Evolutionary conservation across 208 protist species (phyloP).

Genomic region (Naegleria lovaniensis): DNA sequence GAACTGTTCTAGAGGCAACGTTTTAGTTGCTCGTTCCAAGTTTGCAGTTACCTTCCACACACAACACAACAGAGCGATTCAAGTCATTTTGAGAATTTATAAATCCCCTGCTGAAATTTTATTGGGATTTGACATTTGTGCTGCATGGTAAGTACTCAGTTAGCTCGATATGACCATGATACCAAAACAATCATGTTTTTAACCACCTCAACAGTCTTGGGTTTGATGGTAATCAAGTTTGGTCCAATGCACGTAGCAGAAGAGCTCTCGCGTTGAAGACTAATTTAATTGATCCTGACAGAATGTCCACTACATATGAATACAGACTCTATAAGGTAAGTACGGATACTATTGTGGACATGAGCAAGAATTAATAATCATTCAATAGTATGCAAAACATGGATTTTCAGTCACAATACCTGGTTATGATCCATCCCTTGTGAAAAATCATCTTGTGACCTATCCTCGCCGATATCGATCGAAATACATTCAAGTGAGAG

Average conservation of each 20-base stretch:
- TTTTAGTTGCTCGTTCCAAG: not conserved
- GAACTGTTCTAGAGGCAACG: not conserved
- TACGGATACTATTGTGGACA: not conserved
- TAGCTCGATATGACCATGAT: too few relatives aligned
- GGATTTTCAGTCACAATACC: slow-evolving; percentile 38
- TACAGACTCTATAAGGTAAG: slow-evolving; percentile 26
- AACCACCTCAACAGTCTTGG: not conserved
- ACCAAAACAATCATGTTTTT: too few relatives aligned
- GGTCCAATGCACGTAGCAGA: not conserved
- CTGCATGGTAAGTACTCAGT: not conserved
- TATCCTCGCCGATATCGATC: not conserved
- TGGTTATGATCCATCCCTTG: not conserved
- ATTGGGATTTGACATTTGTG: slow-evolving; percentile 37
- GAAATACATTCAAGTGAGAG: not conserved
- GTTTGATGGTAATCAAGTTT: not conserved
- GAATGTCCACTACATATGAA: slow-evolving; percentile 38
- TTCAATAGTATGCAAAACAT: slow-evolving; percentile 24
- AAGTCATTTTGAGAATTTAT: slow-evolving; percentile 34
- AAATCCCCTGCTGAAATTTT: slow-evolving; percentile 36
- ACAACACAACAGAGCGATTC: not conserved
- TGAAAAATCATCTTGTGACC: not conserved
- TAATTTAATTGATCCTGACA: slow-evolving; percentile 35
- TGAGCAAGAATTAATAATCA: too few relatives aligned
- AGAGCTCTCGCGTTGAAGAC: not conserved
- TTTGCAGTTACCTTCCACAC: not conserved